A percentile compares a stretch with the other conserved stretches of the same genome.
Evolutionary conservation across 208 protist genomes (phyloP).

Genomic region (Wallacemonas collosoma): DNA sequence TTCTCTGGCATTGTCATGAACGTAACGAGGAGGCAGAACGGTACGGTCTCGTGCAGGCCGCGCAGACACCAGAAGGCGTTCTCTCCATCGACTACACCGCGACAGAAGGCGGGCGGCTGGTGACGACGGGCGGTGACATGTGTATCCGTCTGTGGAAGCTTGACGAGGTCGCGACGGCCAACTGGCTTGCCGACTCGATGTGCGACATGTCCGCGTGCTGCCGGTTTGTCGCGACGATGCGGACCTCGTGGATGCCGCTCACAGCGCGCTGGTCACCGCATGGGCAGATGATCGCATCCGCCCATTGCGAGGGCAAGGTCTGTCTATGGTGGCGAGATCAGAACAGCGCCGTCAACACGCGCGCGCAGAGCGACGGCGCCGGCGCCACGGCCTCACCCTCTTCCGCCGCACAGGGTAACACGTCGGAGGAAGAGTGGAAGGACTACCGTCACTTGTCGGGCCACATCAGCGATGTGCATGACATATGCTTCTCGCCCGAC

Average conservation of each 20-base stretch:
- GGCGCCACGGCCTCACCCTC: not conserved
- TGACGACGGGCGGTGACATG: slow-evolving; percentile 85
- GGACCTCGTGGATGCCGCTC: slow-evolving; percentile 72
- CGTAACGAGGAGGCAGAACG: slow-evolving; percentile 75
- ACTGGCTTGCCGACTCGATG: slow-evolving; percentile 56
- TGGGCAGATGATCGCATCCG: slow-evolving; percentile 77
- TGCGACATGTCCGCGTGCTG: slow-evolving; percentile 76
- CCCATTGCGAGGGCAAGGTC: slow-evolving; percentile 84
- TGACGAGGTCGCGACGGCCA: slow-evolving; percentile 38
- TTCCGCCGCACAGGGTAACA: not conserved
- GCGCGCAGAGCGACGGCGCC: not conserved
- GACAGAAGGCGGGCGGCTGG: slow-evolving; percentile 43
- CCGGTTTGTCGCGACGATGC: slow-evolving; percentile 60
- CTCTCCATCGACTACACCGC: slow-evolving; percentile 76
- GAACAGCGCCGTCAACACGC: slow-evolving; percentile 1
- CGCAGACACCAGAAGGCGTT: slow-evolving; percentile 64
- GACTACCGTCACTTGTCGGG: slow-evolving; percentile 83
- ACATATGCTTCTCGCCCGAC: slow-evolving; percentile 86
- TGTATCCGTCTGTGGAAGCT: slow-evolving; percentile 75
- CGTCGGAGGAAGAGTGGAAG: slow-evolving; percentile 71
- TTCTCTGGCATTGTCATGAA: slow-evolving; percentile 87
- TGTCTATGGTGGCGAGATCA: slow-evolving; percentile 83
- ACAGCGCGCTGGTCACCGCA: slow-evolving; percentile 86
- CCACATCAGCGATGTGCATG: slow-evolving; percentile 86
- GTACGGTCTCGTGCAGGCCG: slow-evolving; percentile 56